Conservation (phyloP, 208 protist genomes). For the Trypanosoma lewisi region DNA sequence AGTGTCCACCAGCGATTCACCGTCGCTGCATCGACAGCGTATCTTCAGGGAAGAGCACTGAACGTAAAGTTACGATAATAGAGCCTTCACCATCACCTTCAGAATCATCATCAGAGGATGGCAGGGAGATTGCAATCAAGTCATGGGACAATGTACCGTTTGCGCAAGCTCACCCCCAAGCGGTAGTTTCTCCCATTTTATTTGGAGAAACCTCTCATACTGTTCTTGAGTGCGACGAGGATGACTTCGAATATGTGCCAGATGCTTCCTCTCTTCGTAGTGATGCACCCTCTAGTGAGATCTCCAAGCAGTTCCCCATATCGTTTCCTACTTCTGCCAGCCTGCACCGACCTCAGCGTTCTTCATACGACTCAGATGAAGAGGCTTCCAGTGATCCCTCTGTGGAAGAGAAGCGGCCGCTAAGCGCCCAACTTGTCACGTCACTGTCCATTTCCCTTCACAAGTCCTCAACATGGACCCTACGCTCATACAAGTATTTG, state of each 20-base stretch:
- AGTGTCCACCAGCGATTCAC: not conserved
- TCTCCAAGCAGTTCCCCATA: not conserved
- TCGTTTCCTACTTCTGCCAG: not conserved
- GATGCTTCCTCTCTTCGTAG: not conserved
- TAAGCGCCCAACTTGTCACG: constrained; percentile 14
- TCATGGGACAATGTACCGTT: not conserved
- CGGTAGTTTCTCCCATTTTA: not conserved
- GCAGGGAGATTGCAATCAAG: not conserved
- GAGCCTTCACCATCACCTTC: not conserved
- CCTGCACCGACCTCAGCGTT: not conserved
- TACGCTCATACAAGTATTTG: constrained; percentile 40
- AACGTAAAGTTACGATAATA: not conserved
- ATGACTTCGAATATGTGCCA: not conserved
- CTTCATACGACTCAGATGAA: not conserved
- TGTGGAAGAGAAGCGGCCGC: constrained; percentile 22
- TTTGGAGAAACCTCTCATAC: not conserved
- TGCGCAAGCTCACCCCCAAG: not conserved
- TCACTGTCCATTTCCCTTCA: constrained; percentile 11
- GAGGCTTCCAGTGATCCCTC: not conserved
- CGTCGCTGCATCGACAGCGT: not conserved
- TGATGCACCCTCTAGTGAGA: not conserved
- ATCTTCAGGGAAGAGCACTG: not conserved
- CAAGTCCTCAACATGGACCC: constrained; percentile 19
- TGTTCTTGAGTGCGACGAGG: not conserved
- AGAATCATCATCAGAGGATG: no score